These are phyloP conservation scores for Plasmodium coatneyi DNA, from an alignment of 169 alveolate species.

Conservation along the genomic window DNA sequence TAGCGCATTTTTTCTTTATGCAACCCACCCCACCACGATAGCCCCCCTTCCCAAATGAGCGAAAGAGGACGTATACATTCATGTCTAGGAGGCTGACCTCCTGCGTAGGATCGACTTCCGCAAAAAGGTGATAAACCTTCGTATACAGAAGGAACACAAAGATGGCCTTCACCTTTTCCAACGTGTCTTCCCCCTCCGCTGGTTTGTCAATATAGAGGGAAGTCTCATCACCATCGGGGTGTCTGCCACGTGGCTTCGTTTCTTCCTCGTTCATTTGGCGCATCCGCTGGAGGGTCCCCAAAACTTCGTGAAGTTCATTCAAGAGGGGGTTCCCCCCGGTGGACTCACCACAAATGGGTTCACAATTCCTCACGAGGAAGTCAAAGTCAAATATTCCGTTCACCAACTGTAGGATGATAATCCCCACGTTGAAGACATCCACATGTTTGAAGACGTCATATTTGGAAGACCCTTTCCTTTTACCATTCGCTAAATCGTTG, in stretches of 20 bases:
- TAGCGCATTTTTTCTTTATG: not conserved
- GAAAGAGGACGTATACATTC: not conserved
- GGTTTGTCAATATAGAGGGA: not conserved
- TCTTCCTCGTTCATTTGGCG: not conserved
- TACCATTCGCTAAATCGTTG: not conserved
- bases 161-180: slow-evolving; percentile 17
- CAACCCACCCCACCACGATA: not conserved
- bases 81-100: slow-evolving; percentile 10
- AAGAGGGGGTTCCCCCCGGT: not conserved
- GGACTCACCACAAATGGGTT: not conserved
- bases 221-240: not conserved
- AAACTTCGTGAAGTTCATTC: not conserved
- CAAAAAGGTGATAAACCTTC: slow-evolving; percentile 17
- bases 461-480: not conserved
- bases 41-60: not conserved
- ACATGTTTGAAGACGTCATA: slow-evolving; percentile 25
- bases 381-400: slow-evolving; percentile 21
- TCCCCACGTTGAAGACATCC: slow-evolving; percentile 58
- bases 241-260: not conserved
- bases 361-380: not conserved
- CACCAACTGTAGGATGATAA: slow-evolving; percentile 16
- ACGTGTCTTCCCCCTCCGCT: not conserved
- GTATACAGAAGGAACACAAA: slow-evolving; percentile 28
- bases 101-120: not conserved
- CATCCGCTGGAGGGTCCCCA: not conserved